Evolutionary conservation across 2,329 filamentous ascomycete genomes (phyloP).

Genomic region (Xylariales sp.): DNA sequence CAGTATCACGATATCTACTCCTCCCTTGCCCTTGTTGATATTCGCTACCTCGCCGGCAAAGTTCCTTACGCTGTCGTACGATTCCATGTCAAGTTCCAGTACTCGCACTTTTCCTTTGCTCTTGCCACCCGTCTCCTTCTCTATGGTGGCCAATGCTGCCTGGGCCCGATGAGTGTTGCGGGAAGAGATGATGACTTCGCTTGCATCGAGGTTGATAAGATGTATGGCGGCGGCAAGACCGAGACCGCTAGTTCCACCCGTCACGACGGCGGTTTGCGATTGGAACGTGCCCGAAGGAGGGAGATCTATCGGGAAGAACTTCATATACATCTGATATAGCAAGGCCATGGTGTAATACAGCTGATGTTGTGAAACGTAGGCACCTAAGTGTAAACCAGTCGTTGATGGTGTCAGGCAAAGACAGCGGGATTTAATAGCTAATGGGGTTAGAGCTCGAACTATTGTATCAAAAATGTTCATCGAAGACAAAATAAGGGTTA

Average conservation of each 20-base stretch:
- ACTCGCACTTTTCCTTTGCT: slow-evolving; percentile 25
- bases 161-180: slow-evolving; percentile 30
- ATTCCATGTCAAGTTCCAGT: slow-evolving; percentile 39
- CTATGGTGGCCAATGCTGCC: slow-evolving; percentile 30
- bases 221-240: slow-evolving; percentile 35
- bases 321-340: slow-evolving; percentile 17
- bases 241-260: slow-evolving; percentile 35
- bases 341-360: too few species aligned
- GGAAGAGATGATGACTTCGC: slow-evolving; percentile 33
- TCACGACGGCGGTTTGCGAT: slow-evolving; percentile 30
- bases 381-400: too few species aligned
- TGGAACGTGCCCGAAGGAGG: slow-evolving; percentile 6
- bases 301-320: slow-evolving; percentile 14
- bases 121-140: slow-evolving; percentile 11
- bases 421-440: too few species aligned
- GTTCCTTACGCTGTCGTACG: slow-evolving; percentile 34
- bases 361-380: too few species aligned
- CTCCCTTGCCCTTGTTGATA: slow-evolving; percentile 21
- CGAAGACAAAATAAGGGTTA: too few species aligned
- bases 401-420: too few species aligned
- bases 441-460: too few species aligned
- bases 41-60: slow-evolving; percentile 29
- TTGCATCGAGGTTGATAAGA: slow-evolving; percentile 33
- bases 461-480: too few species aligned
- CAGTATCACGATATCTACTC: slow-evolving; percentile 39